Conservation (phyloP, 257 asterid genomes). For the Solanum medicagineum region DNA sequence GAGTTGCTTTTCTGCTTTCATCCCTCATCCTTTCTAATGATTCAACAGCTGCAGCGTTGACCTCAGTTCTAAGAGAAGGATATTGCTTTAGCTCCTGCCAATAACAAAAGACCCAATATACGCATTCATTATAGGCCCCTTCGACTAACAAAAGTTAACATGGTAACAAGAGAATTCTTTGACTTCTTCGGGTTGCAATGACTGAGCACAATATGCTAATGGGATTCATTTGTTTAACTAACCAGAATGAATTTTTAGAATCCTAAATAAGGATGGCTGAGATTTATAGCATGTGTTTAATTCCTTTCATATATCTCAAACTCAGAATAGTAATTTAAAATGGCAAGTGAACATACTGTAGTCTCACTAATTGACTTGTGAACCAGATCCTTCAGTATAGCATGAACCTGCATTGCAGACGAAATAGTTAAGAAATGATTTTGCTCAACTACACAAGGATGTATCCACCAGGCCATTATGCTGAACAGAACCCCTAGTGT, state of each 20-base stretch:
- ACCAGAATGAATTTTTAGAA: neutral
- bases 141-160: neutral
- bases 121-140: neutral
- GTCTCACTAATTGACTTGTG: slow-evolving; percentile 88
- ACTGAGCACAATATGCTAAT: neutral
- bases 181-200: neutral
- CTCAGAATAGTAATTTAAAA: neutral
- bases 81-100: slow-evolving; percentile 91
- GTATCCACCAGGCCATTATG: neutral
- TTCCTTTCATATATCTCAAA: neutral
- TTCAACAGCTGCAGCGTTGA: slow-evolving; percentile 72
- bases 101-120: neutral
- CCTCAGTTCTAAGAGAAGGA: slow-evolving; percentile 92
- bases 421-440: neutral
- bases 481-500: neutral
- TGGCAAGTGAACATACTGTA: slow-evolving; percentile 26
- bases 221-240: neutral
- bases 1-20: slow-evolving; percentile 85
- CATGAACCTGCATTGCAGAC: slow-evolving; percentile 59
- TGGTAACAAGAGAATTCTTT: neutral
- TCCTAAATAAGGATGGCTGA: neutral
- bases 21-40: slow-evolving; percentile 91
- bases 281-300: neutral
- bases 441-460: neutral
- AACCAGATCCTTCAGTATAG: slow-evolving; percentile 75